Base-by-base conservation (phyloP, 192 early-diverging fungal species). In the Umbelopsis isabellina region DNA sequence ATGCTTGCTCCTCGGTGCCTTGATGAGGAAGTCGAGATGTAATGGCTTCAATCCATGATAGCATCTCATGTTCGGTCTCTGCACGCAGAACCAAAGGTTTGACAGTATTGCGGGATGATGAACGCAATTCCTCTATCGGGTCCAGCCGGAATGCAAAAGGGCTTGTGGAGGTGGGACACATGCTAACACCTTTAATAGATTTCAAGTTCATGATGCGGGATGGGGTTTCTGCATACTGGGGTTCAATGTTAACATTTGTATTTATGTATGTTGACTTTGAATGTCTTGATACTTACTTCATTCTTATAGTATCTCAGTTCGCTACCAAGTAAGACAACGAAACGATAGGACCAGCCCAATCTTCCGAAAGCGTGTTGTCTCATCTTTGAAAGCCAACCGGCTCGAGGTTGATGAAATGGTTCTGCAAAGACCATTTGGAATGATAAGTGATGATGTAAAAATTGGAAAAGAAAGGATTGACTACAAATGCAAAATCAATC, bases 231-330 rank as follows among this genome's bases (percentile, higher is more conserved):
- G 55, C 55, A 7, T 46, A 67, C 47, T 67, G 13, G 15, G 45
- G 25, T 48, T 25, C 33, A 25, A 21, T 21, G 18, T 68, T 35
- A 51, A 11, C 41, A 46, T 51, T 22, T 25, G 12, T 65, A 46
- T 51, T 22, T 25, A 23, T 47, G 13, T 66, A 16, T 46, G 5
- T 30, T 49, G 20, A 53, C 27, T 8, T 33, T 21, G 6, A 22
- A 7, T 30, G 41, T 35, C 37, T 41, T 6, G 10, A 9, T 27
- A 66, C 71, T 45, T 66, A 72, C 71, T 30, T 65, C 48, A 65
- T 61, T 67, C 45, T 74, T 74, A 65, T 74, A 74, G 12, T 69
- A 65, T 7, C 72, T 52, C 11, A 74, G 21, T 45, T 74, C 72
- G 49, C 67, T 65, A 51, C 68, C 47, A n/a, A 74, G 67, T 41